Conservation (phyloP, 2,329 filamentous ascomycete species). For the Microascus cirrosus region DNA sequence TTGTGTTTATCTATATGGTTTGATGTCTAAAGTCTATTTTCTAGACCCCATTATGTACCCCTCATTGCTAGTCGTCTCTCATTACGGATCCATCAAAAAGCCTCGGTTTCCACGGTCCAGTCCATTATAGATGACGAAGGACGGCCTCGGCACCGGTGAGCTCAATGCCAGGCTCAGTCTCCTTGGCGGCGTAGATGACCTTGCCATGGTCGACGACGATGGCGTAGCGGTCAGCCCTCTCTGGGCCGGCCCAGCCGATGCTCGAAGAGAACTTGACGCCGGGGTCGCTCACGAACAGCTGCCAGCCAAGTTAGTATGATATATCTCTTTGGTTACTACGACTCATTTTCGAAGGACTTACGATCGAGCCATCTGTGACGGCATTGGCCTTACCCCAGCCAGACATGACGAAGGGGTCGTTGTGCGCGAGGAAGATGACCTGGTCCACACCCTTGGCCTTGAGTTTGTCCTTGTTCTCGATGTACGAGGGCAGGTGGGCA, state of each 20-base stretch:
- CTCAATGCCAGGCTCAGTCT: constrained; percentile 38
- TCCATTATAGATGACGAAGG: constrained; percentile 36
- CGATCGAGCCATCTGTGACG: constrained; percentile 56
- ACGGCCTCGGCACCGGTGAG: constrained; percentile 41
- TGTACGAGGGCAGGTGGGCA: constrained; percentile 71
- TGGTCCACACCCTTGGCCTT: constrained; percentile 73
- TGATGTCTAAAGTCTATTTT: constrained; percentile 1
- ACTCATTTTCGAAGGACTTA: constrained; percentile 18
- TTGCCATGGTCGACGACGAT: constrained; percentile 76
- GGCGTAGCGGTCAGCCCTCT: constrained; percentile 69
- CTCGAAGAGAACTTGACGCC: constrained; percentile 61
- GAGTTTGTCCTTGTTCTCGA: constrained; percentile 58
- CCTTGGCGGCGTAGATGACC: constrained; percentile 68
- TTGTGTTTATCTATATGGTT: constrained; percentile 2
- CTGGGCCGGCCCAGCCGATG: constrained; percentile 66
- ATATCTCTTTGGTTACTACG: neutral
- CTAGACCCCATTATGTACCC: neutral
- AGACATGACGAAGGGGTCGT: constrained; percentile 80
- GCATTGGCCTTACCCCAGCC: constrained; percentile 85
- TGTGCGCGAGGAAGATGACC: constrained; percentile 71
- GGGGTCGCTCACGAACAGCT: constrained; percentile 67
- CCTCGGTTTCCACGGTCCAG: neutral
- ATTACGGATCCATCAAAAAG: neutral
- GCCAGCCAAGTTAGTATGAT: constrained; percentile 1
- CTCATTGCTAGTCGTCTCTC: neutral